Evolutionary conservation across 2,329 filamentous ascomycete species (phyloP), one percentile per base, ranked within the genome.

Genomic region (Aspergillus sp.): DNA sequence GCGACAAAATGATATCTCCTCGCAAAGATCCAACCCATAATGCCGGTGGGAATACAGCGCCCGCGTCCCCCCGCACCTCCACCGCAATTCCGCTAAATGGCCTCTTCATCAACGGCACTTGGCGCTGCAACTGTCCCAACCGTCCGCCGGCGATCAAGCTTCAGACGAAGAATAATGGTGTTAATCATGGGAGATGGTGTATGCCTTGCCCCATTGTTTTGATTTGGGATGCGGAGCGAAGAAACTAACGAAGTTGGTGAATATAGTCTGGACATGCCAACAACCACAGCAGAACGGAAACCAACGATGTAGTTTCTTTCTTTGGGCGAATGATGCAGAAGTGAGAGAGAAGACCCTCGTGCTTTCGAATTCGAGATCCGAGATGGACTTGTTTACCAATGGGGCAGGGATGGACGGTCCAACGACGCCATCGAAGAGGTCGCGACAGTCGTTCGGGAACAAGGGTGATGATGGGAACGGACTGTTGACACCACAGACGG

Each of bases 291-390:
- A 65, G 2, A 65, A 73, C 41, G 25, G 9, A 30, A 12, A 1
- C 25, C 25, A 30, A 19, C 67, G 72, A 37, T 84, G 81, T 58
- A 70, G 67, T 4, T 83, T 84, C 68, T 84, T 83, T 49, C 69
- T 84, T 0, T 84, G 80, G 81, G 72, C 76, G 12, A 73, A 77
- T 46, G 78, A 82, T 47, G 81, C 81, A 12, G 72, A 77, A 53
- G 53, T 66, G n/a, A 69, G 81, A 17, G 77, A 80, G 60, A 72
- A 74, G 49, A 64, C 63, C 9, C 71, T 72, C 19, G 63, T 80
- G 5, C 58, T 78, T 51, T 72, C 66, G 51, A 79, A 78, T 53
- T 73, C 74, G 20, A 65, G 68, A 45, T 73, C 70, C 2, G 78
- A 81, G 55, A 63, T 69, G 17, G 17, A 12, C 10, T 1, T 4